These are phyloP conservation scores for Salix arbutifolia DNA, from an alignment of 345 rosid genomes.

Conservation along the genomic window DNA sequence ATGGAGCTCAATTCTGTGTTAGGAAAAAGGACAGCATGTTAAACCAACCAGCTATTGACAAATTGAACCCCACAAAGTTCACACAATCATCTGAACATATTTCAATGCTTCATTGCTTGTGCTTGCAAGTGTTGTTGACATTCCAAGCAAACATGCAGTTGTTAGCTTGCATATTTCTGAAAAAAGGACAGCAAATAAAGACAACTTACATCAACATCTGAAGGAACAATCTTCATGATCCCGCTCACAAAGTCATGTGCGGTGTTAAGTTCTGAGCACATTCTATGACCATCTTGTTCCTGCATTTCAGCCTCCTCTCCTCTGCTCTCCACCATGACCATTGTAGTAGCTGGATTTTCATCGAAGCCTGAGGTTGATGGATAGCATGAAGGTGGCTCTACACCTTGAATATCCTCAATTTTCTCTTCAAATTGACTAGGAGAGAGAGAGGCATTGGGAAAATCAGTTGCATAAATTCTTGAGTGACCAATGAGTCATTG, in stretches of 20 bases:
- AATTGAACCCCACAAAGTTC: neutral
- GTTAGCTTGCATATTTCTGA: neutral
- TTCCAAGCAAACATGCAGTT: neutral
- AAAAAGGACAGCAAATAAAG: conserved; percentile 2
- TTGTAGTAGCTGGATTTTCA: conserved; percentile 38
- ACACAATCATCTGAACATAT: neutral
- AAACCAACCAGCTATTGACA: neutral
- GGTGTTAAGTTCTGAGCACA: conserved; percentile 48
- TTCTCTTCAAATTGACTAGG: conserved; percentile 86
- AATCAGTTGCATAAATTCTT: neutral
- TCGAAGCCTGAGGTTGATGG: conserved; percentile 50
- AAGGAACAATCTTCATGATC: conserved; percentile 89
- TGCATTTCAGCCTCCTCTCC: conserved; percentile 50
- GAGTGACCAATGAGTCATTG: neutral
- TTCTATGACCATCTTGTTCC: conserved; percentile 44
- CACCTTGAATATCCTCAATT: conserved; percentile 68
- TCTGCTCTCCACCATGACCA: conserved; percentile 39
- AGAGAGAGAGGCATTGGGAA: conserved; percentile 10
- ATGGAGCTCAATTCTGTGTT: neutral
- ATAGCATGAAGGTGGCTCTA: conserved; percentile 48
- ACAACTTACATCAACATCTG: conserved; percentile 77
- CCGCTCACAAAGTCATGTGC: conserved; percentile 81
- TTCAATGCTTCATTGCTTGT: neutral
- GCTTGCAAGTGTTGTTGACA: neutral
- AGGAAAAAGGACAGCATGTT: neutral